A percentile compares a stretch with the other conserved stretches of the same genome.
Conservation (phyloP, 1,284 basidiomycete genomes). For the Apiotrichum gamsii region DNA sequence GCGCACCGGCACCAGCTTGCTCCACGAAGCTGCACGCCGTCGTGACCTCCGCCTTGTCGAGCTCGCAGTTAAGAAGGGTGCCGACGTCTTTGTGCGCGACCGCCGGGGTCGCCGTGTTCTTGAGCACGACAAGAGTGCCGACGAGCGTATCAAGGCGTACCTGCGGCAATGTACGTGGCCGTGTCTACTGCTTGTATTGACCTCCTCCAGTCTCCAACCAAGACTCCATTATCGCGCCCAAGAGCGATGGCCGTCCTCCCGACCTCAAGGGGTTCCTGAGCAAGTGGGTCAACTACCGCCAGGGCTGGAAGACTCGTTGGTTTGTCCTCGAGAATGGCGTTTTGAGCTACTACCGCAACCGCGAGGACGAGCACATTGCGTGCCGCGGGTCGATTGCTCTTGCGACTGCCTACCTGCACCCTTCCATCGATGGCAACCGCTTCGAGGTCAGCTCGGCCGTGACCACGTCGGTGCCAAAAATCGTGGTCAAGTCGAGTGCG, state of each 20-base stretch:
- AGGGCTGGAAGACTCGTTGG: slow-evolving; percentile 88
- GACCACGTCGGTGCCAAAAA: slow-evolving; percentile 54
- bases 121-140: slow-evolving; percentile 56
- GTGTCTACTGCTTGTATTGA: too few species aligned
- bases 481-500: slow-evolving; percentile 87
- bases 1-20: slow-evolving; percentile 66
- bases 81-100: slow-evolving; percentile 85
- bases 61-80: slow-evolving; percentile 73
- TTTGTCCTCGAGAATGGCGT: slow-evolving; percentile 85
- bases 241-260: slow-evolving; percentile 52
- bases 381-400: slow-evolving; percentile 84
- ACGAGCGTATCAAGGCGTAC: slow-evolving; percentile 75
- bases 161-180: slow-evolving; percentile 76
- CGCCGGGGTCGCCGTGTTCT: slow-evolving; percentile 66
- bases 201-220: slow-evolving; percentile 78
- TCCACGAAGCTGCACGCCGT: slow-evolving; percentile 80
- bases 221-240: slow-evolving; percentile 51
- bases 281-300: slow-evolving; percentile 46
- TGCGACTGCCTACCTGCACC: slow-evolving; percentile 66
- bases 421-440: slow-evolving; percentile 51
- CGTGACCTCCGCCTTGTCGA: slow-evolving; percentile 79
- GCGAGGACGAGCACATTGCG: slow-evolving; percentile 83
- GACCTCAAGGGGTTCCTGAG: slow-evolving; percentile 60
- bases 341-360: slow-evolving; percentile 74
- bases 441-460: slow-evolving; percentile 69